These are phyloP conservation scores for Neonectria hederae DNA, from an alignment of 2,329 filamentous ascomycete species.

Conservation along the genomic window DNA sequence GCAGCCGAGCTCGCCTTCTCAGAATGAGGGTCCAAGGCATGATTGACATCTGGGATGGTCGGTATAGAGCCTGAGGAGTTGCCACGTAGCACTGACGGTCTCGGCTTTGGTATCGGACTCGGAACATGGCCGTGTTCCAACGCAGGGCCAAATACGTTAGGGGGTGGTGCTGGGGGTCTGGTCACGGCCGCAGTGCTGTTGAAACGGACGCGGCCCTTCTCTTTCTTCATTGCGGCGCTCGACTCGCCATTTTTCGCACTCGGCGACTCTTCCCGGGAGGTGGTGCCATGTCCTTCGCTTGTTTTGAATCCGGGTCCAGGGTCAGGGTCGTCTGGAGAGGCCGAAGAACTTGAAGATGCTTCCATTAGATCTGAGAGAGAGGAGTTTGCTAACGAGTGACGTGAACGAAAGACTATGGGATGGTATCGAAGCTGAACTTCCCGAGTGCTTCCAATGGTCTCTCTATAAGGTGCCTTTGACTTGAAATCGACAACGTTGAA, in stretches of 20 bases:
- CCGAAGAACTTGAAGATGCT: conserved; percentile 24
- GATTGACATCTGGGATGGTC: conserved; percentile 38
- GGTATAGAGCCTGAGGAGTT: conserved; percentile 52
- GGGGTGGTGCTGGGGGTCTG: conserved; percentile 36
- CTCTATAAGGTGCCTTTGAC: not conserved
- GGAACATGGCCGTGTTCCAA: conserved; percentile 27
- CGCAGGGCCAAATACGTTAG: conserved; percentile 21
- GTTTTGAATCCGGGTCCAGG: conserved; percentile 26
- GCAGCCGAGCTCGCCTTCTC: conserved; percentile 48
- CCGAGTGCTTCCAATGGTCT: not conserved
- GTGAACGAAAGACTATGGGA: conserved; percentile 18
- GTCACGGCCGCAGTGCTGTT: conserved; percentile 55
- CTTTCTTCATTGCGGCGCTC: conserved; percentile 43
- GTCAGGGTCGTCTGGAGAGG: conserved; percentile 36
- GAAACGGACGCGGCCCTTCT: conserved; percentile 60
- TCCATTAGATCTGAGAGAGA: conserved; percentile 29
- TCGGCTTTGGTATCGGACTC: conserved; percentile 41
- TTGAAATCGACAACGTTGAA: not conserved
- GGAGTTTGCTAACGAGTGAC: conserved; percentile 25
- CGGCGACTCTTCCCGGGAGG: conserved; percentile 22
- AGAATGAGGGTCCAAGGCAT: conserved; percentile 39
- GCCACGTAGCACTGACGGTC: conserved; percentile 55
- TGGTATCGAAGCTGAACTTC: not conserved
- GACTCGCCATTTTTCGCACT: conserved; percentile 23
- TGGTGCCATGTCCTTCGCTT: not conserved